Evolutionary conservation across 495 filamentous ascomycete species (phyloP), one percentile per base, ranked within the genome.

Genomic region (Hypoxylon cercidicola): DNA sequence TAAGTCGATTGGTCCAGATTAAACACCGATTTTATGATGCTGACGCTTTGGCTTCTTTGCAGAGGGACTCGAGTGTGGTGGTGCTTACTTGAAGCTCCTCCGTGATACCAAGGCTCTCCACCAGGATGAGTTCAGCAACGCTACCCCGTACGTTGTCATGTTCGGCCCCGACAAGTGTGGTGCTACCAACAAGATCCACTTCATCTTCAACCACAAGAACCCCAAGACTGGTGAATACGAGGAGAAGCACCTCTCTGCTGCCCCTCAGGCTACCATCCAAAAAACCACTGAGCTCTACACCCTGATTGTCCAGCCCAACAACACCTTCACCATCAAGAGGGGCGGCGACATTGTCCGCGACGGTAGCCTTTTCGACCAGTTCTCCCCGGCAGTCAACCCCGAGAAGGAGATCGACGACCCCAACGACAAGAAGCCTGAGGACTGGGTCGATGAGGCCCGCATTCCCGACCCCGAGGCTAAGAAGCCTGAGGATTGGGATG

Each of bases 191-290:
- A 98, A 98, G 89, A 92, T 99, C 56, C 96, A 99, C 85, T 97
- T 99, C 82, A 99, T 99, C 80, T 96, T 99, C 90, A 94, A 95
- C 76, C 96, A 98, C 91, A 99, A 98, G 90, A 99, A 98, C 87
- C 96, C 96, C 72, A 98, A 97, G 90, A 97, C 93, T 48, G 93
- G 95, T 78, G 94, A 97, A 79, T 99, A 99, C 71, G 95, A 98
- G 86, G 96, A 99, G 90, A 99, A 99, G 88, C 96, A 99, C 82
- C 85, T 98, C 53, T 90, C 86, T 76, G 84, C 85, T 69, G 88
- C 95, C 39, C 93, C 96, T 40, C 81, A 88, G 49, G 93, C 94
- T 72, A 89, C 88, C 71, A 96, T 94, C 75, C 85, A 85, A 81
- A 97, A 97, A 87, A 87, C 89, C 64, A 90, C 92, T 53, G 88